These are phyloP conservation scores for Rhodotorula sp. DNA, from an alignment of 1,284 basidiomycete genomes.

Conservation along the genomic window DNA sequence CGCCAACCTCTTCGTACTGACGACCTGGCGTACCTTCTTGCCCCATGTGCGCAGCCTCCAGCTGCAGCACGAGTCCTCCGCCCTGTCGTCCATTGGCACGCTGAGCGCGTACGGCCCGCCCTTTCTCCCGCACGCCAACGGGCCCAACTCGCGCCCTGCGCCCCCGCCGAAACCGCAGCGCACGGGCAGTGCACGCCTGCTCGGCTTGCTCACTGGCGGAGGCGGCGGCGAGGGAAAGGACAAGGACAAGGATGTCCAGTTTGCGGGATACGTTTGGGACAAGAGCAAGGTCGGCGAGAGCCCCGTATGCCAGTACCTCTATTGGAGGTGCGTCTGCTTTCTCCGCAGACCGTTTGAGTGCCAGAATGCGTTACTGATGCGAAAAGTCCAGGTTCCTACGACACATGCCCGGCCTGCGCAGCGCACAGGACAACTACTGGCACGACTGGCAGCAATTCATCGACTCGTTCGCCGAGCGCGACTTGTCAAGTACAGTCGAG, in stretches of 20 bases:
- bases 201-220: background rate
- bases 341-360: too few species aligned
- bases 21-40: too few species aligned
- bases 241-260: constrained; percentile 12
- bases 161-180: background rate
- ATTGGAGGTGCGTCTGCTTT: constrained; percentile 20
- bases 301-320: constrained; percentile 34
- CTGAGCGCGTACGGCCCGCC: constrained; percentile 33
- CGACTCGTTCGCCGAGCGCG: constrained; percentile 38
- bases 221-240: constrained; percentile 6
- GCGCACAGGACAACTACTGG: constrained; percentile 37
- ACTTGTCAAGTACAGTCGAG: constrained; percentile 33
- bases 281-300: constrained; percentile 6
- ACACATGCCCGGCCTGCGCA: constrained; percentile 25
- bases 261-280: constrained; percentile 29
- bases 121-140: constrained; percentile 34
- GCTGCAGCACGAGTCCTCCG: constrained; percentile 31
- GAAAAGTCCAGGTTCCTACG: constrained; percentile 25
- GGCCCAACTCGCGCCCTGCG: constrained; percentile 35
- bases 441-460: constrained; percentile 36
- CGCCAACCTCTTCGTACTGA: background rate
- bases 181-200: too few species aligned
- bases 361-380: background rate
- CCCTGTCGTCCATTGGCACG: constrained; percentile 33
- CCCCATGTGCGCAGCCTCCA: constrained; percentile 21